These are phyloP conservation scores for Ormosia emarginata DNA, from an alignment of 306 rosid species.

Conservation along the genomic window DNA sequence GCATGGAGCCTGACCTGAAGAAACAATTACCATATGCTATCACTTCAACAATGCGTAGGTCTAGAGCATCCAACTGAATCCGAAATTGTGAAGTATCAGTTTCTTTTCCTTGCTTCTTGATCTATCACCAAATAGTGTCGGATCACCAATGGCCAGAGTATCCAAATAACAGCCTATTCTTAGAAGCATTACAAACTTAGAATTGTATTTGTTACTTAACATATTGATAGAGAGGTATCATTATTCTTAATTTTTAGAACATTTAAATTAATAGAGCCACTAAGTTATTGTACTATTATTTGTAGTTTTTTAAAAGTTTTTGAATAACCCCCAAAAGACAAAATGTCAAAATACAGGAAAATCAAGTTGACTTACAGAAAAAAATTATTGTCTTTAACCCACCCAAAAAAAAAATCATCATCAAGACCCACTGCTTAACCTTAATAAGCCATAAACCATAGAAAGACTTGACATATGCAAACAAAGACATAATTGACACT, in stretches of 20 bases:
- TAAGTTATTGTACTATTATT: neutral
- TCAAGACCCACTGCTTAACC: no score
- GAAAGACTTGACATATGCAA: no score
- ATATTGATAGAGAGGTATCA: neutral
- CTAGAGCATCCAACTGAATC: constrained; percentile 63
- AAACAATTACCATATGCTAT: constrained; percentile 90
- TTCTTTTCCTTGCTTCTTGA: constrained; percentile 57
- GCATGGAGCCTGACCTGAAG: constrained; percentile 58
- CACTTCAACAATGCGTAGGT: constrained; percentile 60
- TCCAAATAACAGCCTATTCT: neutral
- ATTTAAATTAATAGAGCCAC: neutral
- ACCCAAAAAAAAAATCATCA: neutral
- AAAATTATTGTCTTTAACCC: no score
- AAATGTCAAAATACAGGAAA: neutral
- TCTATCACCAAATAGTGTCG: constrained; percentile 36
- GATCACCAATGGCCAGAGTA: neutral
- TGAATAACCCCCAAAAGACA: neutral
- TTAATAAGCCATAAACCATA: no score
- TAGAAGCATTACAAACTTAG: neutral
- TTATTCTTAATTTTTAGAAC: constrained; percentile 1
- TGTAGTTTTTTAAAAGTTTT: neutral
- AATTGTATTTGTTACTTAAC: neutral
- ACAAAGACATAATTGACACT: neutral
- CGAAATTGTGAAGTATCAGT: constrained; percentile 51
- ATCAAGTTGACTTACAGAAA: neutral